phyloP scores from a whole-genome alignment of 1,284 basidiomycete species.

The Omphalotus olearius region DNA sequence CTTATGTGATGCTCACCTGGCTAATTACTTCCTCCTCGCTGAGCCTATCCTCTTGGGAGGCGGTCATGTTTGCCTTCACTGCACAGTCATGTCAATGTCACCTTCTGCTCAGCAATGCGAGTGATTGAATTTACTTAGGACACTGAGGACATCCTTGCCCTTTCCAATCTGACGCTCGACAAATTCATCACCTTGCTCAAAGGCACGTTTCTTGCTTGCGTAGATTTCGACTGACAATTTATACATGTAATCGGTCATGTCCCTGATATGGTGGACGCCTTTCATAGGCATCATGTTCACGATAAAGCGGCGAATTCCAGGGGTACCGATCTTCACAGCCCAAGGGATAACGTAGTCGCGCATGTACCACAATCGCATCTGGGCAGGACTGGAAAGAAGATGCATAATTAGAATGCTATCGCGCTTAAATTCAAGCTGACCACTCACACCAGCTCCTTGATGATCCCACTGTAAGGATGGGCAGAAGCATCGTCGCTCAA shows the following conservation, averaged over 20 bases:
- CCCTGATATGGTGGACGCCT: conserved; percentile 27
- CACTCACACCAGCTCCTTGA: conserved; percentile 25
- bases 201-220: conserved; percentile 32
- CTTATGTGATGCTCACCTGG: conserved; percentile 13
- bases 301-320: conserved; percentile 31
- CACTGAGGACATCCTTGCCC: conserved; percentile 44
- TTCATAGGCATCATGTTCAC: conserved; percentile 33
- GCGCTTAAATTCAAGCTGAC: not conserved
- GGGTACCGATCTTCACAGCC: conserved; percentile 29
- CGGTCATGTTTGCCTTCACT: conserved; percentile 32
- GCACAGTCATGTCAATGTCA: not conserved
- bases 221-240: conserved; percentile 32
- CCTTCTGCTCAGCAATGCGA: not conserved
- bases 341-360: conserved; percentile 26
- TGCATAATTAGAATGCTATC: not conserved
- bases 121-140: conserved; percentile 30
- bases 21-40: conserved; percentile 29
- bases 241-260: conserved; percentile 36
- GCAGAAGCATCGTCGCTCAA: conserved; percentile 21
- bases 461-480: conserved; percentile 25
- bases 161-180: conserved; percentile 27
- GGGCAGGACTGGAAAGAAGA: not conserved
- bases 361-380: conserved; percentile 16
- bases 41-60: conserved; percentile 26
- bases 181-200: conserved; percentile 30